Percentiles rank a stretch among this genome's conserved stretches.
phyloP scores from a whole-genome alignment of 371 early-diverging fungal species.

The Mucor ambiguus region DNA sequence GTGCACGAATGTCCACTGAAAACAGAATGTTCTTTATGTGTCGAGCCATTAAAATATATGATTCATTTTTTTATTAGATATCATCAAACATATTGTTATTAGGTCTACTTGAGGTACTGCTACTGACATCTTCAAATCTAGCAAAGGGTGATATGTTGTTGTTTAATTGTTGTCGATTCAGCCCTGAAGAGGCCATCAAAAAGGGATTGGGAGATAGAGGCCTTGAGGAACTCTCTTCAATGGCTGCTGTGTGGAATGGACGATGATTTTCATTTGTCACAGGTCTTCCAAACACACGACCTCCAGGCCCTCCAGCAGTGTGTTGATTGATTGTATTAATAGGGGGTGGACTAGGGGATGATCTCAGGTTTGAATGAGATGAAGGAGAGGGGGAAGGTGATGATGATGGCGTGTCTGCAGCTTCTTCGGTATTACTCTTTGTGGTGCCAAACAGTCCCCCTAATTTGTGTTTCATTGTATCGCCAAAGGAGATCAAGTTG shows the following conservation, averaged over 20 bases:
- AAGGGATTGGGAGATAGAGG: conserved; percentile 37
- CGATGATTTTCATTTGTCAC: conserved; percentile 10
- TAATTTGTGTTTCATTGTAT: conserved; percentile 32
- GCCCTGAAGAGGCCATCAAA: conserved; percentile 6
- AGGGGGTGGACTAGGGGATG: neutral
- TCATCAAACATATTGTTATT: conserved; percentile 22
- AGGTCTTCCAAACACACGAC: conserved; percentile 39
- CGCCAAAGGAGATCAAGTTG: conserved; percentile 30
- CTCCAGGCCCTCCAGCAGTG: neutral
- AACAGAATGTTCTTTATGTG: neutral
- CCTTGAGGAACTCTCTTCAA: conserved; percentile 19
- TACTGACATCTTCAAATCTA: conserved; percentile 10
- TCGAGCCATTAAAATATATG: too few relatives aligned
- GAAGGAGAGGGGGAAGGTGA: conserved; percentile 2
- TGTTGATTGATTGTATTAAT: neutral
- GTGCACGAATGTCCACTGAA: neutral
- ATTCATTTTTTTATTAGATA: conserved; percentile 3
- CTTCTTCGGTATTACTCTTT: conserved; percentile 5
- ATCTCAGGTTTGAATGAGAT: neutral
- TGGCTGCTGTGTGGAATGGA: neutral
- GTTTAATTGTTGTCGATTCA: conserved; percentile 7
- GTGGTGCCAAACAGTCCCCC: conserved; percentile 29
- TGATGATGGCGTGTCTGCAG: neutral
- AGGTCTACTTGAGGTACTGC: neutral
- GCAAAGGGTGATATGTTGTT: conserved; percentile 28